Percentiles rank a stretch among this genome's conserved stretches.
phyloP scores from a whole-genome alignment of 164 flowering plant genomes.

The Liriodendron chinense region DNA sequence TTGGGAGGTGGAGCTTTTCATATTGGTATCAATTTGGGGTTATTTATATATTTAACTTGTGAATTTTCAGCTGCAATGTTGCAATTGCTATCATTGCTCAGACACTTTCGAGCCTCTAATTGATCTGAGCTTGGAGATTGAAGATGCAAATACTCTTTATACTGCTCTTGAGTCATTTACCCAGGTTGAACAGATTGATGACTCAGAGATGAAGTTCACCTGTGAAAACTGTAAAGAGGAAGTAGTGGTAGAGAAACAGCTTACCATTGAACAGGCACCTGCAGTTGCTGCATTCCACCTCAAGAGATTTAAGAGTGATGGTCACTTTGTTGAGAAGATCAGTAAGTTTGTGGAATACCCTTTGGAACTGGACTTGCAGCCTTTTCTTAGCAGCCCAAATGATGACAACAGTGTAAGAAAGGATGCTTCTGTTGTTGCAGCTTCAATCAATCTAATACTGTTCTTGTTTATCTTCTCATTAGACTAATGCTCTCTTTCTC shows the following conservation, averaged over 20 bases:
- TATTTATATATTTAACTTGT: conserved; percentile 3
- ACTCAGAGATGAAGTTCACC: conserved; percentile 50
- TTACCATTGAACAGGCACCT: conserved; percentile 62
- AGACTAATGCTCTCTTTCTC: not conserved
- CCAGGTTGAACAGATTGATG: conserved; percentile 70
- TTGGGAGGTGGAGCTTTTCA: not conserved
- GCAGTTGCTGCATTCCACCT: conserved; percentile 70
- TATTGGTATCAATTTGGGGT: not conserved
- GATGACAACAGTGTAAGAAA: conserved; percentile 44
- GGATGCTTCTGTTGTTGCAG: not conserved
- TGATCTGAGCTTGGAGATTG: conserved; percentile 88
- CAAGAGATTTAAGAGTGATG: conserved; percentile 83
- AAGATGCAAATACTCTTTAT: conserved; percentile 50
- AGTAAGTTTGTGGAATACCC: conserved; percentile 65
- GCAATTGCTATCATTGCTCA: conserved; percentile 69
- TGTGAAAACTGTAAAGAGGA: conserved; percentile 71
- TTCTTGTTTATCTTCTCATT: not conserved
- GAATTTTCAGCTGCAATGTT: conserved; percentile 67
- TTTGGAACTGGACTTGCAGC: conserved; percentile 65
- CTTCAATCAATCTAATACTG: not conserved
- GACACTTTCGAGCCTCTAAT: conserved; percentile 66
- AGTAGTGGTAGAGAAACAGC: conserved; percentile 72
- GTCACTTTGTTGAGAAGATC: conserved; percentile 65
- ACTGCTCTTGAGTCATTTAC: conserved; percentile 80
- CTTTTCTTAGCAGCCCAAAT: conserved; percentile 36